Evolutionary conservation across 768 basidiomycete species (phyloP), one percentile per base, ranked within the genome.

Genomic region (Pisolithus sp.): DNA sequence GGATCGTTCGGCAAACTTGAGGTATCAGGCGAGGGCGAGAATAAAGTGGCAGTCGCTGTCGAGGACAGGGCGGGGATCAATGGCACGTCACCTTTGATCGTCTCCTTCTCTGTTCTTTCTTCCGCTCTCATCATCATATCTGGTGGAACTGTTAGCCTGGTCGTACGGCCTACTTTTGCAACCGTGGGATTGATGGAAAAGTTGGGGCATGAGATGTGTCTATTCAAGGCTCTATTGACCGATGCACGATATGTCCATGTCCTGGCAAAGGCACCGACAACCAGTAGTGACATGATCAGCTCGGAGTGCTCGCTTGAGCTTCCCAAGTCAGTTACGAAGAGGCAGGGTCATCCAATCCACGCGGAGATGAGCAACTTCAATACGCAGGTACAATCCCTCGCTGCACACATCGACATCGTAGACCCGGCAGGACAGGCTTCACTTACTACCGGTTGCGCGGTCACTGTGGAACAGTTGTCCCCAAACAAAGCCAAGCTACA

Each of bases 31-130:
- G 48, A 31, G 3, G 60, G 57, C 4, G 52, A 60, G 18, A 44
- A 10, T 46, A 68, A 57, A 44, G 54, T 40, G 3, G 66, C 52
- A 31, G 49, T 36, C 7, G 57, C 66, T 8, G 39, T 48, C 18
- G 56, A 60, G 24, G 68, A 57, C 7, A 41, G 45, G 39, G 48
- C 51, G 54, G 49, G 60, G 37, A 50, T 63, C 47, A 36, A 52
- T 23, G 44, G 51, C 12, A 31, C 56, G 3, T 57, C 60, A 1
- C 51, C 64, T 9, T 37, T 66, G 37, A 47, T 68, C 7, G 51
- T 66, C n/a, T 66, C 51, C 40, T 66, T 68, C 37, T 42, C 57
- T 21, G 34, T 31, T 3, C 58, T 56, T 5, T 60, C 65, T 2
- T 50, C 53, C 23, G 26, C 54, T 3, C 46, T 66, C 45, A 24